Conservation (phyloP, 805 yeast genomes). For the Torulaspora maleeae region DNA sequence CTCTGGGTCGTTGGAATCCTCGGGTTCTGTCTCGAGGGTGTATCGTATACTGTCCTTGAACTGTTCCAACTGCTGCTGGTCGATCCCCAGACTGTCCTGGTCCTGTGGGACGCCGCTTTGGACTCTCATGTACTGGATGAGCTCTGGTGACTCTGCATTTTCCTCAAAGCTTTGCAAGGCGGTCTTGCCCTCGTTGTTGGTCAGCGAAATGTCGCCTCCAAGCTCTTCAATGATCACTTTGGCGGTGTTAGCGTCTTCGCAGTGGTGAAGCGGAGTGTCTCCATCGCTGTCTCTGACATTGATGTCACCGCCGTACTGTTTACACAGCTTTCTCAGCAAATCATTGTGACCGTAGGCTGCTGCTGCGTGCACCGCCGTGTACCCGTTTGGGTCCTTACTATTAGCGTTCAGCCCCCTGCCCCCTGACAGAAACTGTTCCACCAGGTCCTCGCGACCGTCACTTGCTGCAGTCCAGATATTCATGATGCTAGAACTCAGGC, state of each 20-base stretch:
- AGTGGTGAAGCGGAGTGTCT: conserved; percentile 92
- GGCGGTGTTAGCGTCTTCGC: conserved; percentile 67
- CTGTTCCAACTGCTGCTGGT: conserved; percentile 30
- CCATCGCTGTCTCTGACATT: conserved; percentile 85
- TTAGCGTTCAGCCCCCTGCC: conserved; percentile 54
- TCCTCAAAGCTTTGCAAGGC: conserved; percentile 71
- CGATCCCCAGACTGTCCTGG: conserved; percentile 27
- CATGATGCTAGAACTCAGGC: conserved; percentile 18
- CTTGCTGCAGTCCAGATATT: conserved; percentile 96
- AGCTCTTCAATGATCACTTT: conserved; percentile 59
- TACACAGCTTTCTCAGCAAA: conserved; percentile 41
- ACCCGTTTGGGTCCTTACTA: conserved; percentile 85
- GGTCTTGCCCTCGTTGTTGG: conserved; percentile 72
- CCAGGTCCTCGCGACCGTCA: conserved; percentile 63
- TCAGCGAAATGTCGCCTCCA: conserved; percentile 58
- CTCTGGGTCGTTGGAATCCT: conserved; percentile 40
- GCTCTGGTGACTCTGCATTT: conserved; percentile 79
- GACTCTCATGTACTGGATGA: conserved; percentile 57
- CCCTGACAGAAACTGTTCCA: conserved; percentile 48
- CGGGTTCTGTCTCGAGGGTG: conserved; percentile 46
- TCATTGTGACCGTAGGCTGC: conserved; percentile 85
- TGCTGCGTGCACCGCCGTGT: conserved; percentile 97
- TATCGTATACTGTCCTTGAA: conserved; percentile 49
- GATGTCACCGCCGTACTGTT: conserved; percentile 65
- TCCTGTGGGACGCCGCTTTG: conserved; percentile 31